Percentiles rank a stretch among this genome's conserved stretches.
phyloP scores from a whole-genome alignment of 495 filamentous ascomycete species.

The Trichoderma parareesei region DNA sequence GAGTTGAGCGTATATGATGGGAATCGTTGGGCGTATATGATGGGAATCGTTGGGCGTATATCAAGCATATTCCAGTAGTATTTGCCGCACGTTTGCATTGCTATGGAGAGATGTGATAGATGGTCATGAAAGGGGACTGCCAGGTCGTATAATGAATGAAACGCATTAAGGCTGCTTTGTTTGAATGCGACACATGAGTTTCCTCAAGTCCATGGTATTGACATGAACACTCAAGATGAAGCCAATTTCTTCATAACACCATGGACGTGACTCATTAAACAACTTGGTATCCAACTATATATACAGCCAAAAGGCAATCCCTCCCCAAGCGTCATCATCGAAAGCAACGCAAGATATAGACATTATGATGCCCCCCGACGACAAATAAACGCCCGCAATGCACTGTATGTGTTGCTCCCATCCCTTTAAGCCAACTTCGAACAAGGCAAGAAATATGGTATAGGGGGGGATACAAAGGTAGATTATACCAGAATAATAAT shows the following conservation, averaged over 20 bases:
- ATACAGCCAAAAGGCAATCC: background rate
- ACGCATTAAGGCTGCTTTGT: background rate
- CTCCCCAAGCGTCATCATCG: background rate
- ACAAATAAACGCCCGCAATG: conserved; percentile 4
- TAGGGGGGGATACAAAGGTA: too few relatives aligned
- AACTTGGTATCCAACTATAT: conserved; percentile 8
- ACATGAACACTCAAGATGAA: too few relatives aligned
- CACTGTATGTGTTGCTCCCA: background rate
- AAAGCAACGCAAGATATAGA: background rate
- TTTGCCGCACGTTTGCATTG: background rate
- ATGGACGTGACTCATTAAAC: conserved; percentile 1
- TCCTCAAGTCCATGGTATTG: too few relatives aligned
- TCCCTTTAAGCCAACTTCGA: background rate
- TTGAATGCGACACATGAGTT: background rate
- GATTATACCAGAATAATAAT: background rate
- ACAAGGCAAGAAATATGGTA: too few relatives aligned
- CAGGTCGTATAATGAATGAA: too few relatives aligned
- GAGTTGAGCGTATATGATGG: background rate
- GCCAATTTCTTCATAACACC: background rate
- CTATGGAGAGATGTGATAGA: too few relatives aligned
- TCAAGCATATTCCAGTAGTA: background rate
- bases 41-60: background rate
- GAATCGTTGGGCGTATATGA: background rate
- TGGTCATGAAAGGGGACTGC: too few relatives aligned
- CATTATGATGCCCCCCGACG: background rate